Base-by-base conservation (phyloP, 345 rosid species). In the Brassica nigra region DNA sequence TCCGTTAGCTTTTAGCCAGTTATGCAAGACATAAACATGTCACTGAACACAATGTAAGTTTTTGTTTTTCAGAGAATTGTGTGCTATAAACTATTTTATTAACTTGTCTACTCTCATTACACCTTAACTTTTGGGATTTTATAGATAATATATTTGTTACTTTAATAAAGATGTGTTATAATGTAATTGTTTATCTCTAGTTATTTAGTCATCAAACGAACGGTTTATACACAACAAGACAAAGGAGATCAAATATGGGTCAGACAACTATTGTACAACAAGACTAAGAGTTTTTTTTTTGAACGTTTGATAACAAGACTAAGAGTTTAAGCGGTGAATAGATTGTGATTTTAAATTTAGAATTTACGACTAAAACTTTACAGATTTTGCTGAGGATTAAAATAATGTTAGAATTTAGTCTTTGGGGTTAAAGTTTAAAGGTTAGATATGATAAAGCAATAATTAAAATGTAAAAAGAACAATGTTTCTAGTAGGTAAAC, bases 1-100 rank as follows among this genome's bases (percentile, higher is more conserved):
- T 30, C 5, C 44, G 16, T 12, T 42, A 11, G 3, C 16, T 44
- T 47, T 4, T 47, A 20, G n/a, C 61, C 29, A 14, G 55, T 9
- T 70, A 62, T 70, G 28, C 70, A 4, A 62, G 36, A 77, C 39
- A 20, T 57, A 42, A 76, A 29, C 1, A 68, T 68, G 33, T 47
- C 39, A 42, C n/a, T n/a, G 14, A 75, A 52, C 5, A 33, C 37
- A 75, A 66, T 31, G 59, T 29, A 62, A 44, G 28, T 8, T 8
- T 2, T 42, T 55, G 5, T n/a, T 23, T 23, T 23, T 23, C 27
- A 23, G n/a, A 12, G 65, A 11, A 12, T 27, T 61, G 1, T 2
- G 15, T 61, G 34, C 5, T 20, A 33, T 31, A 64, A 64, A 18
- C 10, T 8, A 27, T 33, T 33, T 16, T n/a, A 28, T 34, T n/a